phyloP scores from a whole-genome alignment of 345 rosid species.

The Aquilaria malaccensis region DNA sequence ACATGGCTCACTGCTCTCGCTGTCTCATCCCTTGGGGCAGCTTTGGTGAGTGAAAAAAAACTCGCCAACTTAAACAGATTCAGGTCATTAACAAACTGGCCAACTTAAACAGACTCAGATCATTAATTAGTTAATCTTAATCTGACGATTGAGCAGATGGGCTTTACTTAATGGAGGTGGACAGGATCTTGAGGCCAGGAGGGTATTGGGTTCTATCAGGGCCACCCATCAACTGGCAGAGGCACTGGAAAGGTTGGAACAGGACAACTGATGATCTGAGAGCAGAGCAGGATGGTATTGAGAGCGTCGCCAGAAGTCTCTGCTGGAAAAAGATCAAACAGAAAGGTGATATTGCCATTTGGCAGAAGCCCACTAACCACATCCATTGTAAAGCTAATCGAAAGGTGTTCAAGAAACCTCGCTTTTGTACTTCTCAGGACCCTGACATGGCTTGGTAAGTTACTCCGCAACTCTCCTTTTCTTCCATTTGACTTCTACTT shows the following conservation, averaged over 20 bases:
- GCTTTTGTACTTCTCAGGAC: conserved; percentile 55
- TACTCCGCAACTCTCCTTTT: background rate
- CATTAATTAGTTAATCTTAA: no score
- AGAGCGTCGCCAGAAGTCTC: conserved; percentile 50
- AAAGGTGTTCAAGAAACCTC: conserved; percentile 47
- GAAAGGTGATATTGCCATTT: conserved; percentile 63
- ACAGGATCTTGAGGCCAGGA: conserved; percentile 80
- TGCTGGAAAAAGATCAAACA: conserved; percentile 85
- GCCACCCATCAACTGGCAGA: conserved; percentile 88
- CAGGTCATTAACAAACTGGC: no score
- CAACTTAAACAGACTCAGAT: no score
- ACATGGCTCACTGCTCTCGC: conserved; percentile 97
- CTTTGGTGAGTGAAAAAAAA: conserved; percentile 29
- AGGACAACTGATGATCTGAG: conserved; percentile 52
- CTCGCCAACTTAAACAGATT: no score
- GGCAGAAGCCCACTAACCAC: conserved; percentile 89
- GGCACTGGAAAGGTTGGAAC: conserved; percentile 78
- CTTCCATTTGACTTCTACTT: no score
- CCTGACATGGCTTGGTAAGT: conserved; percentile 81
- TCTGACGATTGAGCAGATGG: conserved; percentile 42
- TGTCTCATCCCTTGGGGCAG: conserved; percentile 94
- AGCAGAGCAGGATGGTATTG: conserved; percentile 53
- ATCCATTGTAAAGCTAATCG: conserved; percentile 54
- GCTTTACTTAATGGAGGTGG: conserved; percentile 72
- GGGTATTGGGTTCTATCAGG: conserved; percentile 95